Conservation (phyloP, 345 rosid species). For the Microthlaspi erraticum region DNA sequence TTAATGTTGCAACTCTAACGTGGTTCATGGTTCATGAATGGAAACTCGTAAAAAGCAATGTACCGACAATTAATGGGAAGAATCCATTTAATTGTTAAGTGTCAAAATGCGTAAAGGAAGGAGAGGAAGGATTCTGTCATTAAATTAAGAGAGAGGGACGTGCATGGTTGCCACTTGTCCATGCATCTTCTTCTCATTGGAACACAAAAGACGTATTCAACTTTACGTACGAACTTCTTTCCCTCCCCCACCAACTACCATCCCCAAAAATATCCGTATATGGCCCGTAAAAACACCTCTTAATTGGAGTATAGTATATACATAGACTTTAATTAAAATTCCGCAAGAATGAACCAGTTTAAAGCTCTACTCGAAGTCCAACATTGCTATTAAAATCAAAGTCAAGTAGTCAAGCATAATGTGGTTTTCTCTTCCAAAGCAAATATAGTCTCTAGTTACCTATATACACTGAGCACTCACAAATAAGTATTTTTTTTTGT, state of each 20-base stretch:
- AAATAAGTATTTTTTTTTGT: not conserved
- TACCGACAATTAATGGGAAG: slow-evolving; percentile 8
- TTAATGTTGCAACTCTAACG: not conserved
- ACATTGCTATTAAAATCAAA: not conserved
- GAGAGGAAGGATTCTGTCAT: slow-evolving; percentile 24
- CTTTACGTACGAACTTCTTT: slow-evolving; percentile 9
- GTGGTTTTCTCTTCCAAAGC: not conserved
- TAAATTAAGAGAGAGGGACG: slow-evolving; percentile 9
- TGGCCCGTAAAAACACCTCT: not conserved
- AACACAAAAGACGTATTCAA: slow-evolving; percentile 20
- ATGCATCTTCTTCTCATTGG: slow-evolving; percentile 22
- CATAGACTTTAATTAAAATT: no score
- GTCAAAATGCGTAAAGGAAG: slow-evolving; percentile 19
- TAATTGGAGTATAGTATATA: not conserved
- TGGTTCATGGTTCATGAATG: slow-evolving; percentile 23
- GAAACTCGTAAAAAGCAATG: slow-evolving; percentile 2
- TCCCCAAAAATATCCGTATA: not conserved
- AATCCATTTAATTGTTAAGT: slow-evolving; percentile 7
- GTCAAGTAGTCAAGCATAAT: slow-evolving; percentile 3
- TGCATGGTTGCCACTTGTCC: slow-evolving; percentile 41
- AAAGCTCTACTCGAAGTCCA: not conserved
- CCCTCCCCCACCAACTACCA: not conserved
- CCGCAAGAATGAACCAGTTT: not conserved
- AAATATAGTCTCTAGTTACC: not conserved
- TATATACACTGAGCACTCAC: not conserved